Conservation (phyloP, 257 asterid species). For the Voacanga thouarsii region DNA sequence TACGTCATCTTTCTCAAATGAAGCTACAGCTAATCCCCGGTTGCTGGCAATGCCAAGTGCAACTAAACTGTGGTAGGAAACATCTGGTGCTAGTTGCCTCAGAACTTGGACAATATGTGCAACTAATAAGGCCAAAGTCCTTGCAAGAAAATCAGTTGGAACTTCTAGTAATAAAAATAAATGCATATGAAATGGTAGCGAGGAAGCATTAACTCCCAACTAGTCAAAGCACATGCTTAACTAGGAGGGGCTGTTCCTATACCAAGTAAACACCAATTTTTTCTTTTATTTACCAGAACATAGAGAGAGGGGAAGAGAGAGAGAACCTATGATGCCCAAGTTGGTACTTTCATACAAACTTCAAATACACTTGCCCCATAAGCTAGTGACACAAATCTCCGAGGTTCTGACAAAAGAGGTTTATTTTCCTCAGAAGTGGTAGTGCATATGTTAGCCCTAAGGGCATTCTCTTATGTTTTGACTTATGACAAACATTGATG, state of each 20-base stretch:
- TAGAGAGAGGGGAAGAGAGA: neutral
- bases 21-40: conserved; percentile 86
- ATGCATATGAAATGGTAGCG: neutral
- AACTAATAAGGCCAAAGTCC: neutral
- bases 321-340: conserved; percentile 95
- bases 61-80: conserved; percentile 78
- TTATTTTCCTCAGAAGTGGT: conserved; percentile 51
- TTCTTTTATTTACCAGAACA: too few relatives aligned
- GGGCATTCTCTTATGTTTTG: too few relatives aligned
- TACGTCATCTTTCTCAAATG: conserved; percentile 85
- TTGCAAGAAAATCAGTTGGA: neutral
- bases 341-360: conserved; percentile 80
- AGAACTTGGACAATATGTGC: conserved; percentile 51
- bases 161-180: neutral
- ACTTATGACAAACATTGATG: too few relatives aligned
- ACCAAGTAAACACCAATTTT: too few relatives aligned
- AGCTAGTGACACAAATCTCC: conserved; percentile 86
- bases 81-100: conserved; percentile 90
- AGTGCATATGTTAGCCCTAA: too few relatives aligned
- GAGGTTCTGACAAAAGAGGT: conserved; percentile 61
- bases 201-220: neutral
- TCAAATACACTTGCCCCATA: conserved; percentile 94
- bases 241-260: too few relatives aligned
- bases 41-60: conserved; percentile 87
- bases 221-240: neutral